Percentiles rank a stretch among this genome's conserved stretches.
Conservation (phyloP, 495 filamentous ascomycete genomes). For the Aspergillus heteromorphus region DNA sequence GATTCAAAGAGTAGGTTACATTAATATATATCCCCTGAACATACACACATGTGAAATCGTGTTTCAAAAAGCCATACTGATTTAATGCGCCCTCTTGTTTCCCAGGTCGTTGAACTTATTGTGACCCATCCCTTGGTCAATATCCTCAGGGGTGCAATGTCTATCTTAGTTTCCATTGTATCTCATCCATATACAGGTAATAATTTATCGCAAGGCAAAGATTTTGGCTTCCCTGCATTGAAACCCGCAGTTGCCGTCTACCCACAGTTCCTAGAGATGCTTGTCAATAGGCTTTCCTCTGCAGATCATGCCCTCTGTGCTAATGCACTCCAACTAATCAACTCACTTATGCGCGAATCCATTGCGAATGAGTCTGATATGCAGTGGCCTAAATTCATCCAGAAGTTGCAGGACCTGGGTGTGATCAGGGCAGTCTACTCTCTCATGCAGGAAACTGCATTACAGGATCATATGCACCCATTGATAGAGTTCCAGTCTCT, state of each 20-base stretch:
- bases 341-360: slow-evolving; percentile 89
- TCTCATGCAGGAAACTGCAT: slow-evolving; percentile 86
- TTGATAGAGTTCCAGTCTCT: slow-evolving; percentile 89
- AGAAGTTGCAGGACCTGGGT: slow-evolving; percentile 84
- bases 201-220: slow-evolving; percentile 40
- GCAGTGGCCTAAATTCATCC: slow-evolving; percentile 96
- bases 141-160: slow-evolving; percentile 93
- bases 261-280: slow-evolving; percentile 90
- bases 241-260: slow-evolving; percentile 88
- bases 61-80: not conserved
- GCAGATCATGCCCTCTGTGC: slow-evolving; percentile 96
- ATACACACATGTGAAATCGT: not conserved
- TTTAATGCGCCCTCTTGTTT: not conserved
- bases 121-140: slow-evolving; percentile 96
- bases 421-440: slow-evolving; percentile 87
- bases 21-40: not conserved
- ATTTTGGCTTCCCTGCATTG: slow-evolving; percentile 81
- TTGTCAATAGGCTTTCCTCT: slow-evolving; percentile 80
- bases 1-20: slow-evolving; percentile 55
- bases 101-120: slow-evolving; percentile 82
- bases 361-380: slow-evolving; percentile 63
- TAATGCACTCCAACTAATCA: slow-evolving; percentile 91
- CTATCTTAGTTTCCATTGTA: slow-evolving; percentile 88
- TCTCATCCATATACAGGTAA: slow-evolving; percentile 63
- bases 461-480: slow-evolving; percentile 92